Evolutionary conservation across 2,329 filamentous ascomycete species (phyloP), one percentile per base, ranked within the genome.

Genomic region (Talaromyces amestolkiae): DNA sequence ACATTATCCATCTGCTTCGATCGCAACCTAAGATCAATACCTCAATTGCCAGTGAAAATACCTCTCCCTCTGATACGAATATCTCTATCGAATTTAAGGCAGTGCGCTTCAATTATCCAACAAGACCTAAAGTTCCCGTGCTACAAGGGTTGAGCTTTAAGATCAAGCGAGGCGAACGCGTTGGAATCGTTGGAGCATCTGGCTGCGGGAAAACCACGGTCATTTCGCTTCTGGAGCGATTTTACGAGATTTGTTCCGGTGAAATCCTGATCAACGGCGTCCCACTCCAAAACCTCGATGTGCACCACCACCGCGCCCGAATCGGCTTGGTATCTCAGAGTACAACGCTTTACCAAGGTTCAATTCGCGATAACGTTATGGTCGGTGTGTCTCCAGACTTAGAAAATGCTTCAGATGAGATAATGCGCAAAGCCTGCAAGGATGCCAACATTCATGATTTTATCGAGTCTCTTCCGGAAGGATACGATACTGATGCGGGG

Each of bases 381-480:
- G 88, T 96, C 70, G 95, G 95, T 64, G 92, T 45, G n/a, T 45
- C 43, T 45, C 94, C 94, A 56, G 96, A 31, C 11, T 33, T 24
- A 2, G n/a, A 58, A 9, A 41, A n/a, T 10, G 37, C 93, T 1
- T 82, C 85, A 65, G 86, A 88, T 68, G 92, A 97, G 76, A 70
- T 87, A 58, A 87, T 66, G 1, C n/a, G 43, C 87, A 51, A 80
- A 82, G 2, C 85, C 88, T 47, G 90, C 93, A 61, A 86, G 86
- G 95, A 91, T 84, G 91, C 95, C 15, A 97, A 97, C 71, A 94
- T 94, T 0, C 93, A 97, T 75, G 93, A 96, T 69, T 98, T 98
- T 75, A 89, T 99, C 69, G 85, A 82, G 4, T 79, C 47, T 19
- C 51, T 62, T 10, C 64, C 64, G 37, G 71, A 88, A 1, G 91